These are phyloP conservation scores for Monosporascus sp. DNA, from an alignment of 2,329 filamentous ascomycete genomes.

Conservation along the genomic window DNA sequence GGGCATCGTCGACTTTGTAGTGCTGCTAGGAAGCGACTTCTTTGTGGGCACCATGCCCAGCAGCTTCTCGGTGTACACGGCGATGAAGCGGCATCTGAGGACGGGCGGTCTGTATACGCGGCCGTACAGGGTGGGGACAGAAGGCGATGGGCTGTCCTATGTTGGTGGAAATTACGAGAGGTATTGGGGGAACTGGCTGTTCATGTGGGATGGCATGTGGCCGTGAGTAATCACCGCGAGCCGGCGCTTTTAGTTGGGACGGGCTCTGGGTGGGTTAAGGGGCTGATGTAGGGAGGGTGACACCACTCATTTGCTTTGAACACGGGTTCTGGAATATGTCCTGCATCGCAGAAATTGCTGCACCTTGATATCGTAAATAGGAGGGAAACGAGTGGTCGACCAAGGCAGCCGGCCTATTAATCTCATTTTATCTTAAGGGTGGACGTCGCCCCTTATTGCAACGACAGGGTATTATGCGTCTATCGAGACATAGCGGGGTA, in stretches of 20 bases:
- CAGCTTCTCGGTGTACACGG: conserved; percentile 43
- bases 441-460: background rate
- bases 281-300: background rate
- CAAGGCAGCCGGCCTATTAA: no score
- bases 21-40: conserved; percentile 33
- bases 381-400: no score
- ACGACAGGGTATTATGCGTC: background rate
- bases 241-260: no score
- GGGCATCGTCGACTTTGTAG: conserved; percentile 36
- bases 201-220: conserved; percentile 42
- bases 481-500: background rate
- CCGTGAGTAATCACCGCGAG: conserved; percentile 19
- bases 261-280: no score
- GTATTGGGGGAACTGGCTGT: conserved; percentile 45
- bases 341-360: no score
- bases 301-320: no score
- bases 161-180: conserved; percentile 38
- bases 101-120: conserved; percentile 34
- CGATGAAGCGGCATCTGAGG: conserved; percentile 39
- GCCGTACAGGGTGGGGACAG: conserved; percentile 37
- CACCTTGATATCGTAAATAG: background rate
- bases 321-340: no score
- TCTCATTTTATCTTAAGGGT: no score
- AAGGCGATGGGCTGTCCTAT: conserved; percentile 37
- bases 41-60: conserved; percentile 42